Base-by-base conservation (phyloP, 352 stramenopile genomes). In the Phytophthora colocasiae region DNA sequence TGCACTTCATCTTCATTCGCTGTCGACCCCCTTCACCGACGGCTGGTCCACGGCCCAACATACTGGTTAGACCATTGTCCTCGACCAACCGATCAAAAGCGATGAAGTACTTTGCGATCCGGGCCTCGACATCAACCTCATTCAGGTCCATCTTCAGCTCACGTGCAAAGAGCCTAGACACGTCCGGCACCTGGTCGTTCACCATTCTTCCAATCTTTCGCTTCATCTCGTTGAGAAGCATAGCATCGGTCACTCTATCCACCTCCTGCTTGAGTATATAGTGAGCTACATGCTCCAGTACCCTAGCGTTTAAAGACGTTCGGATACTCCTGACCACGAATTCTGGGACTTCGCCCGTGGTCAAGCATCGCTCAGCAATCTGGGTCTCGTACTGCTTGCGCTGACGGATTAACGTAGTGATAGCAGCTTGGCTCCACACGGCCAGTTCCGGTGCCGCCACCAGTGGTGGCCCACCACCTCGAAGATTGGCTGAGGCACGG, bases 251-350 rank as follows among this genome's bases (percentile, higher is more conserved):
- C 54, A 74, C 24, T 26, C 48, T 48, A 9, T 51, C 54, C 2
- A 49, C 17, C 29, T 48, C 29, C 31, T 62, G 40, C 46, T 68
- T 57, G n/a, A 73, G 34, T n/a, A 73, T 62, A 32, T 63, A 69
- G 17, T 47, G 53, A 40, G 47, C 59, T 1, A 66, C 22, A 36
- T 69, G 57, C 14, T 12, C 14, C 8, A 47, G n/a, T 17, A 47
- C 41, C 41, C 17, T 31, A 7, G 41, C n/a, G 7, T 47, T 27
- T 3, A 29, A 29, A 10, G 41, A 31, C n/a, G 41, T 14, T 17
- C 5, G 1, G 41, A 47, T 29, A 47, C 41, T 47, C 41, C n/a
- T 27, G 41, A 17, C 6, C 41, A 47, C 41, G 15, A 2, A 15
- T 29, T 27, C n/a, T 47, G 15, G 1, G 41, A 47, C 41, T 27